A percentile compares a stretch with the other conserved stretches of the same genome.
phyloP scores from a whole-genome alignment of 1,284 basidiomycete genomes.

The Violaceomyces palustris region DNA sequence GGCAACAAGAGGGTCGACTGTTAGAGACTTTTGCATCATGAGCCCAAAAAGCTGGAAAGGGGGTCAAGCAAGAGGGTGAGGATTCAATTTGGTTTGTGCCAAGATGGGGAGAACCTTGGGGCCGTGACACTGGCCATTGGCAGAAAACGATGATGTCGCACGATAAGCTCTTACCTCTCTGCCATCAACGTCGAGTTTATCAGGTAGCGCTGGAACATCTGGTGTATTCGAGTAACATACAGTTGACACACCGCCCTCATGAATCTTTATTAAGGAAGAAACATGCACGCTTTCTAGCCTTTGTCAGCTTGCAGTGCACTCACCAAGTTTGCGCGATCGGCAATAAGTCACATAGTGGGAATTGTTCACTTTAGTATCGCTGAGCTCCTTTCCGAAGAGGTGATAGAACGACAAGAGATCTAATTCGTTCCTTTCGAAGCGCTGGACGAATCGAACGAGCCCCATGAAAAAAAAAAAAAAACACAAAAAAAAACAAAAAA shows the following conservation, averaged over 20 bases:
- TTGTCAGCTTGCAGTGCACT: no score
- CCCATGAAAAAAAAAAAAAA: no score
- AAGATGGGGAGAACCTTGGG: no score
- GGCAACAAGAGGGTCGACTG: conserved; percentile 40
- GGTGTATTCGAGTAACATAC: no score
- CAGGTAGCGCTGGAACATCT: conserved; percentile 37
- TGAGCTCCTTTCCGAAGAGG: conserved; percentile 45
- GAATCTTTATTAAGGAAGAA: no score
- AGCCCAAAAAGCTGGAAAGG: conserved; percentile 46
- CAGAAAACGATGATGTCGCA: no score
- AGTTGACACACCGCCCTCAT: no score
- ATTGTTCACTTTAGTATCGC: conserved; percentile 39
- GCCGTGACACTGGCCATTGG: no score
- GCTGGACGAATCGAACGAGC: no score
- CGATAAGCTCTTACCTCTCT: conserved; percentile 33
- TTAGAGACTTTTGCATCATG: conserved; percentile 51
- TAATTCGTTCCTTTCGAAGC: conserved; percentile 49
- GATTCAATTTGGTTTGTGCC: not conserved
- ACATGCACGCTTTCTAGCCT: not conserved
- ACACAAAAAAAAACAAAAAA: no score
- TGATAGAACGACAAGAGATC: conserved; percentile 49
- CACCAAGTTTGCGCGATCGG: no score
- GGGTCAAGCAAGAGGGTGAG: not conserved
- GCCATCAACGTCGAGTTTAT: conserved; percentile 15
- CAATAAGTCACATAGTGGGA: conserved; percentile 40